Percentiles rank a stretch among this genome's conserved stretches.
These are phyloP conservation scores for Hypoxylon sp. DNA, from an alignment of 2,329 filamentous ascomycete species.

Conservation along the genomic window DNA sequence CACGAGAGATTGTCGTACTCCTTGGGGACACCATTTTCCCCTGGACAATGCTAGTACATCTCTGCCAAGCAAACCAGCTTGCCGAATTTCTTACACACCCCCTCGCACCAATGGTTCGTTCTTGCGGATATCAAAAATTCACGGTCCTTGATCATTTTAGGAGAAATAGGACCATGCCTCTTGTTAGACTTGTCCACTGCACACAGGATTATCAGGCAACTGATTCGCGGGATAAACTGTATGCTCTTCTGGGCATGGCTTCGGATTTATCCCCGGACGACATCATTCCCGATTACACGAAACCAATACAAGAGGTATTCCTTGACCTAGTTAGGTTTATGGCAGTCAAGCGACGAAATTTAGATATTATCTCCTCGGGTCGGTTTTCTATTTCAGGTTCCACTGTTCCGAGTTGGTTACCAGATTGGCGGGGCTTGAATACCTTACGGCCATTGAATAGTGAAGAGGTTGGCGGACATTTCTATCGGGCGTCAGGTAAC, in stretches of 20 bases:
- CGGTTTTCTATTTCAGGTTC: slow-evolving; percentile 6
- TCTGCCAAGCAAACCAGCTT: slow-evolving; percentile 24
- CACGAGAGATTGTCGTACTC: slow-evolving; percentile 22
- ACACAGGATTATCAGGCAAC: slow-evolving; percentile 35
- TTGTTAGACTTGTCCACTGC: slow-evolving; percentile 29
- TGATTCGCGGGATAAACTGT: slow-evolving; percentile 32
- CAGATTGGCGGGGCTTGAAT: slow-evolving; percentile 31
- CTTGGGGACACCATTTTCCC: slow-evolving; percentile 25
- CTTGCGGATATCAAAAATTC: slow-evolving; percentile 34
- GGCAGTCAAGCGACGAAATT: slow-evolving; percentile 13
- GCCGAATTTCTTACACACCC: slow-evolving; percentile 31
- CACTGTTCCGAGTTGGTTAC: slow-evolving; percentile 24
- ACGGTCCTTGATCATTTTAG: slow-evolving; percentile 31
- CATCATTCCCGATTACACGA: slow-evolving; percentile 36
- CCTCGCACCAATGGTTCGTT: slow-evolving; percentile 21
- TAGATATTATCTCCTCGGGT: slow-evolving; percentile 29
- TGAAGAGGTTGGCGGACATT: slow-evolving; percentile 31
- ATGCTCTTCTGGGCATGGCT: slow-evolving; percentile 33
- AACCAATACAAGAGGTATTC: slow-evolving; percentile 27
- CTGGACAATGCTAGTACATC: slow-evolving; percentile 25
- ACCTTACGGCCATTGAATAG: slow-evolving; percentile 28
- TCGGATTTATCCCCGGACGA: slow-evolving; percentile 31
- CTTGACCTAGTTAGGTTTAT: slow-evolving; percentile 31
- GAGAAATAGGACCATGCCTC: slow-evolving; percentile 28
- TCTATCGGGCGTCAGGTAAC: slow-evolving; percentile 28